Base-by-base conservation (phyloP, 1,139 yeast species). In the Hansenula lynferdii region DNA sequence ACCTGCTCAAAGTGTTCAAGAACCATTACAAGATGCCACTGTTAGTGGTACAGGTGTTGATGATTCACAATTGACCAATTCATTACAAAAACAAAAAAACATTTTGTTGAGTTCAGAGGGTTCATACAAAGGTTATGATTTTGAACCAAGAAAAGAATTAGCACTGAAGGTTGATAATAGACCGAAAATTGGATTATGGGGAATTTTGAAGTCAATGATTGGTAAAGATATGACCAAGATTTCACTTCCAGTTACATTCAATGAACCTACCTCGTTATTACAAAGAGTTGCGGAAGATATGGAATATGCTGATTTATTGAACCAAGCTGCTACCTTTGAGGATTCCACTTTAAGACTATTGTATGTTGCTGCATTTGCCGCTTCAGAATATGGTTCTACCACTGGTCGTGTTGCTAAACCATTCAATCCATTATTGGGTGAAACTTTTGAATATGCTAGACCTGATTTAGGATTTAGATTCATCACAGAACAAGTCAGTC, bases 171-270 rank as follows among this genome's bases (percentile, higher is more conserved):
- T 77, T 45, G 98, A 92, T 58, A 80, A 89, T 50, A 75, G 98
- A 53, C 98, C 98, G 14, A 77, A 77, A 51, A 80, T 92, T 38
- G 86, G 96, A 25, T 68, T 92, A 45, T 92, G 98, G 98, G 92
- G 96, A 39, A 90, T 90, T 38, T 70, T 92, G 56, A 90, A 89
- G 59, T 86, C 95, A 2, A 77, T 92, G 81, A 86, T 94, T 54
- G 98, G 99, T 48, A 92, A 90, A 58, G 98, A 92, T 62, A 86
- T 94, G 94, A 90, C 98, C 4, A 80, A 78, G 58, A 92, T 92
- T 90, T 78, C 98, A 0, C 72, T 92, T 34, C 98, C 98, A 0
- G 98, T 92, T 9, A 78, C 96, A 1, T 92, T 94, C 65, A 92
- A 92, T 56, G 98, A 92, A 59, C 94, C 97, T 48, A 86, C 97